A percentile compares a stretch with the other conserved stretches of the same genome.
phyloP scores from a whole-genome alignment of 2,329 filamentous ascomycete species.

The Botrytis medusae region DNA sequence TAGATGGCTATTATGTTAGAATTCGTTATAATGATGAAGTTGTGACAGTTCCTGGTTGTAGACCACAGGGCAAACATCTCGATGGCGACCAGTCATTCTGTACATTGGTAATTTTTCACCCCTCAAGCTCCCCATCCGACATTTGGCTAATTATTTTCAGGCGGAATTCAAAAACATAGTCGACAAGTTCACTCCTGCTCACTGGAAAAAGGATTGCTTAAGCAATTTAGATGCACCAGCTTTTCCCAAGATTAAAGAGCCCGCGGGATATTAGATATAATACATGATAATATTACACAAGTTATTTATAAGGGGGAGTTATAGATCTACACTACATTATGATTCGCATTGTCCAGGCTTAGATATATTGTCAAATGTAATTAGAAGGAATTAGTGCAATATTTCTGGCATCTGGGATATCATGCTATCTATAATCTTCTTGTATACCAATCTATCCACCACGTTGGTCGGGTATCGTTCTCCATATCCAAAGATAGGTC shows the following conservation, averaged over 20 bases:
- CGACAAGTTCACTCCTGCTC: conserved; percentile 80
- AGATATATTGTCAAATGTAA: background rate
- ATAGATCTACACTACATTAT: background rate
- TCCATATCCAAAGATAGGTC: background rate
- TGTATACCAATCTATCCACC: background rate
- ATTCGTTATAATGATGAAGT: conserved; percentile 87
- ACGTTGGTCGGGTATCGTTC: conserved; percentile 3
- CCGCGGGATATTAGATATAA: conserved; percentile 37
- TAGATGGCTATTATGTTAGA: conserved; percentile 82
- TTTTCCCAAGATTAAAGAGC: conserved; percentile 37
- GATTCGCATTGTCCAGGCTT: background rate
- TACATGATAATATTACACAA: background rate
- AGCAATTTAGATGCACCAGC: conserved; percentile 51
- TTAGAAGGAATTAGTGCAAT: background rate
- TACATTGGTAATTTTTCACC: conserved; percentile 64
- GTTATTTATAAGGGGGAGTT: background rate
- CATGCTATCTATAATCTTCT: conserved; percentile 4
- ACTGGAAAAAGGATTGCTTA: conserved; percentile 69
- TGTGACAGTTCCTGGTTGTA: conserved; percentile 81
- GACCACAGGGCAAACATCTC: conserved; percentile 73
- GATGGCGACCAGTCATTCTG: conserved; percentile 87
- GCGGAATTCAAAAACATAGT: conserved; percentile 90
- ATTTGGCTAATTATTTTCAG: conserved; percentile 43
- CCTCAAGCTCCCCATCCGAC: background rate
- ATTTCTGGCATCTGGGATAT: background rate